These are phyloP conservation scores for Mucor sp. DNA, from an alignment of 371 early-diverging fungal species.

Conservation along the genomic window DNA sequence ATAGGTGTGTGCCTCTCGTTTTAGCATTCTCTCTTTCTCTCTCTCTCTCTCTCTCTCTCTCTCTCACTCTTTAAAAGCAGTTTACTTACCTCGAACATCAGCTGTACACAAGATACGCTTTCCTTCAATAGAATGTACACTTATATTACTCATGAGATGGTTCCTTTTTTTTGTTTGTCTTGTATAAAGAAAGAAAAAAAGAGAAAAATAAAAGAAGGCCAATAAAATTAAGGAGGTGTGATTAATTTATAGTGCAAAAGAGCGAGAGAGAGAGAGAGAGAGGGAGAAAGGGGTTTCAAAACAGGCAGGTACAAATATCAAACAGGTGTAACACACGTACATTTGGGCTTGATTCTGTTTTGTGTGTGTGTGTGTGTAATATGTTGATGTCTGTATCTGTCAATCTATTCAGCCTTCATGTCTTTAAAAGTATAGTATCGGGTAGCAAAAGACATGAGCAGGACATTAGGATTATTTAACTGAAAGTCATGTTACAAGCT, in stretches of 20 bases:
- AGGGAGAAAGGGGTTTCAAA: conserved; percentile 1
- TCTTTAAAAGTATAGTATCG: too few species aligned
- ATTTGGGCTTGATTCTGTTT: too few species aligned
- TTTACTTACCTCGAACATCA: conserved; percentile 31
- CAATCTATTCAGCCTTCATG: background rate
- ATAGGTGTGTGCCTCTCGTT: too few species aligned
- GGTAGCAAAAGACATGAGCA: too few species aligned
- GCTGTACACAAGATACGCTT: conserved; percentile 38
- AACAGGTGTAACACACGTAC: background rate
- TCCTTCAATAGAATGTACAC: conserved; percentile 25
- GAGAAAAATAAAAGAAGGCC: background rate
- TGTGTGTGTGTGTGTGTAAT: too few species aligned
- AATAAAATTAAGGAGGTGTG: background rate
- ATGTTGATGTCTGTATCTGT: too few species aligned
- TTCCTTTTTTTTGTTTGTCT: background rate
- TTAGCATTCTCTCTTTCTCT: background rate
- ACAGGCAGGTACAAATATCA: background rate
- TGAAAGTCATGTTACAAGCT: too few species aligned
- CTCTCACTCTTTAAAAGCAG: too few species aligned
- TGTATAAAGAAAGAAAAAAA: conserved; percentile 7
- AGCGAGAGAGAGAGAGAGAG: too few species aligned
- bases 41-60: background rate
- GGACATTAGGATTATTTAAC: too few species aligned
- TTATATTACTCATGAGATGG: conserved; percentile 8
- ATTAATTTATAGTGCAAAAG: background rate